phyloP scores from a whole-genome alignment of 202 grass and related monocot species.

The Bolboschoenoplectus hybrid region DNA sequence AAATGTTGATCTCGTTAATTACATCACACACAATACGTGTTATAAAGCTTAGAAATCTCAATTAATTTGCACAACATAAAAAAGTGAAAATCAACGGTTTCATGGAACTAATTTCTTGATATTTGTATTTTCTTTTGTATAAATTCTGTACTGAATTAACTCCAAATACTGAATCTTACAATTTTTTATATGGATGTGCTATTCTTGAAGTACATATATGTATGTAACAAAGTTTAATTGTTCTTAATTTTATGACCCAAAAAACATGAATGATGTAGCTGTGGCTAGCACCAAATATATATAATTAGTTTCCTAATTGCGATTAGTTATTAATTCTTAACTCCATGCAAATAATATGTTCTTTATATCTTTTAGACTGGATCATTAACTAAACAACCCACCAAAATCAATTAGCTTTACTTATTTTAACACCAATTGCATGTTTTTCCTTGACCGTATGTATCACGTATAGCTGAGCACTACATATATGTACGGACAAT shows the following conservation, averaged over 20 bases:
- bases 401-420: background rate
- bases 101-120: too few relatives aligned
- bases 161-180: too few relatives aligned
- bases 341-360: background rate
- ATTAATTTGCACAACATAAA: background rate
- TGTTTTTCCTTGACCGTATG: constrained; percentile 7
- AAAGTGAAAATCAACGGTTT: background rate
- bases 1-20: background rate
- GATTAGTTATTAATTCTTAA: background rate
- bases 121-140: too few relatives aligned
- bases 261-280: background rate
- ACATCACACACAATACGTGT: background rate
- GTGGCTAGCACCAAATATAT: background rate
- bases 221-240: background rate
- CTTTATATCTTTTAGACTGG: background rate
- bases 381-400: background rate
- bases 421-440: background rate
- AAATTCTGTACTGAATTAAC: too few relatives aligned
- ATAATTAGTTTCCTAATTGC: background rate
- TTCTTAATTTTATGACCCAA: background rate
- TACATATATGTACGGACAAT: background rate
- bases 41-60: background rate
- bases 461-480: background rate
- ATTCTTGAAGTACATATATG: background rate
- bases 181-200: background rate